Evolutionary conservation across 768 basidiomycete genomes (phyloP).

Genomic region (Boletus rubropictus): DNA sequence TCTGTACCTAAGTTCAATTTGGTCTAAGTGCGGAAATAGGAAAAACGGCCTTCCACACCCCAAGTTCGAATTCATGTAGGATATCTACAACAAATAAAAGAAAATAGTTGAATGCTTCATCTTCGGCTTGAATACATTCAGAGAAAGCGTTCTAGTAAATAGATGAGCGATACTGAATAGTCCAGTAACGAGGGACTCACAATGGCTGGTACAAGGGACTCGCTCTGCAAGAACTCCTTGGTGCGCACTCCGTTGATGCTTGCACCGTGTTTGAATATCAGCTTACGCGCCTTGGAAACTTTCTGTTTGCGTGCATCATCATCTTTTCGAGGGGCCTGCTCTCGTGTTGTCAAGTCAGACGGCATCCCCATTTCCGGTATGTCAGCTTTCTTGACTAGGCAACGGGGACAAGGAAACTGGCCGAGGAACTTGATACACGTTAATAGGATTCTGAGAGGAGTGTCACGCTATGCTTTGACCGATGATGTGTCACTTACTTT

Average conservation of each 20-base stretch:
- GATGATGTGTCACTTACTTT: no score
- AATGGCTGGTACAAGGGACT: not conserved
- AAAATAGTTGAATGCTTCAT: not conserved
- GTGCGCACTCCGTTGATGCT: no score
- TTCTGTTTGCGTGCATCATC: accelerated
- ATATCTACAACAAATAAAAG: not conserved
- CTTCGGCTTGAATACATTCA: not conserved
- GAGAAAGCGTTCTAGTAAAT: no score
- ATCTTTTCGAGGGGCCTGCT: accelerated
- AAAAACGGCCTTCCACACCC: constrained; percentile 1
- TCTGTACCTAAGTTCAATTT: not conserved
- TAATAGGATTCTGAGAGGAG: not conserved
- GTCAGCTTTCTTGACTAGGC: not conserved
- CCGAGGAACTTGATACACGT: constrained; percentile 6
- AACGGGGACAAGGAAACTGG: not conserved
- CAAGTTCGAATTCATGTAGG: not conserved
- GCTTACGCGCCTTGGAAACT: not conserved
- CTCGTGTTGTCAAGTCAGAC: not conserved
- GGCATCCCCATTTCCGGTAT: not conserved
- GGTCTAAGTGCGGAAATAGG: not conserved
- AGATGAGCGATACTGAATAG: no score
- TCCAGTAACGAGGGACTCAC: no score
- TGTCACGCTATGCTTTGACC: no score
- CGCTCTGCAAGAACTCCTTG: not conserved
- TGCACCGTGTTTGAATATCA: not conserved